Percentiles rank a stretch among this genome's conserved stretches.
Conservation (phyloP, 2,329 filamentous ascomycete genomes). For the Phaeosphaeriaceae sp. region DNA sequence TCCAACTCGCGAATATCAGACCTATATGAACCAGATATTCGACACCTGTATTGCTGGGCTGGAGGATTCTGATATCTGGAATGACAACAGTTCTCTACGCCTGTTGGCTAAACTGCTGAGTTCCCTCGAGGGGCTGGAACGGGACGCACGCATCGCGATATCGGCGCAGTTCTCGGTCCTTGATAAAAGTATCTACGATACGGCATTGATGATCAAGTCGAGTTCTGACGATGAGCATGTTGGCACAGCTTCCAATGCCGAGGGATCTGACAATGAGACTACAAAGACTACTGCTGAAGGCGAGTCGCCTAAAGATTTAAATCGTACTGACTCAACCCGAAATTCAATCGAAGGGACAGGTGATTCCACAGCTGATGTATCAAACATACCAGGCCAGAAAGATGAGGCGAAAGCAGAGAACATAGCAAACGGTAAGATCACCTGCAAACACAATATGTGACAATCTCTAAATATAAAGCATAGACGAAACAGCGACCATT, state of each 20-base stretch:
- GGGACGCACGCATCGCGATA: neutral
- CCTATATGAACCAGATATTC: neutral
- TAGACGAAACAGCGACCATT: no score
- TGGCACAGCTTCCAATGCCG: no score
- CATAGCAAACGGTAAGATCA: no score
- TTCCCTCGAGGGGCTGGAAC: neutral
- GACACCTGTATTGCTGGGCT: neutral
- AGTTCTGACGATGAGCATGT: no score
- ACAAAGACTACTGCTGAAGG: neutral
- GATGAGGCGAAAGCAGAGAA: no score
- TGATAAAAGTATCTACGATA: neutral
- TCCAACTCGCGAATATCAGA: neutral
- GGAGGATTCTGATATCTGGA: neutral
- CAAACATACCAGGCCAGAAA: no score
- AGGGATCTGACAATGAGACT: neutral
- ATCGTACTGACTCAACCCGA: no score
- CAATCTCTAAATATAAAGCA: no score
- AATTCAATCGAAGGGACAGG: no score
- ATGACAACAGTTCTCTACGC: neutral
- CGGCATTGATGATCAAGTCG: no score
- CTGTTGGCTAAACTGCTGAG: neutral
- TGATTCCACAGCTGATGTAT: no score
- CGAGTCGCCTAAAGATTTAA: neutral
- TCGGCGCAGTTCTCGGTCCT: neutral
- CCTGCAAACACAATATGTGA: no score